phyloP scores from a whole-genome alignment of 2,329 filamentous ascomycete species.

The Erysiphe pulchra region DNA sequence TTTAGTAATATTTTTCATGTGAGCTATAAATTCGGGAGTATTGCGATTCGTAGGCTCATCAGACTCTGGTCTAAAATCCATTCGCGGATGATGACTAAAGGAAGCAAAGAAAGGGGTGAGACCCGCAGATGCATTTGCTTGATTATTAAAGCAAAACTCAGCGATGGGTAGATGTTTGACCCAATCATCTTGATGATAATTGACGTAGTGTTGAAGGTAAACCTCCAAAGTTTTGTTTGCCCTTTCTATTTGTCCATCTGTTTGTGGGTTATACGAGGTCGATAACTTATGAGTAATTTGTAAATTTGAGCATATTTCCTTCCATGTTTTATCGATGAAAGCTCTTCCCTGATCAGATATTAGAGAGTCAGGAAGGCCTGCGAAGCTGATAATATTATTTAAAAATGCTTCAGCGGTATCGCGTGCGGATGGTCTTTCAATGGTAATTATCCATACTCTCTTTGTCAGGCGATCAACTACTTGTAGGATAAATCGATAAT shows the following conservation, averaged over 20 bases:
- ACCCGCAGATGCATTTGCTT: neutral
- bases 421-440: neutral
- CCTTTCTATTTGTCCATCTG: neutral
- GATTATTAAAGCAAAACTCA: neutral
- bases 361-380: neutral
- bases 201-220: neutral
- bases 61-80: neutral
- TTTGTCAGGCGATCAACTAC: neutral
- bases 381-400: constrained; percentile 7
- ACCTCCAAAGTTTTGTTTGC: neutral
- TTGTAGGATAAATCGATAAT: neutral
- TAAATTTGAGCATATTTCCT: neutral
- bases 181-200: neutral
- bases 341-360: neutral
- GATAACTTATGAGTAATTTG: neutral
- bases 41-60: neutral
- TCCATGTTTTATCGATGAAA: neutral
- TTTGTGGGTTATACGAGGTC: neutral
- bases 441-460: neutral
- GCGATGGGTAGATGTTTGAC: neutral
- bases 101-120: neutral
- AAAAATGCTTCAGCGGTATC: constrained; percentile 3
- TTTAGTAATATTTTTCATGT: neutral
- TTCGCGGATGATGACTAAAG: neutral
- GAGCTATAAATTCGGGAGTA: neutral